Percentiles rank a stretch among this genome's conserved stretches.
Evolutionary conservation across 495 filamentous ascomycete species (phyloP).

Genomic region (Neurospora sp.): DNA sequence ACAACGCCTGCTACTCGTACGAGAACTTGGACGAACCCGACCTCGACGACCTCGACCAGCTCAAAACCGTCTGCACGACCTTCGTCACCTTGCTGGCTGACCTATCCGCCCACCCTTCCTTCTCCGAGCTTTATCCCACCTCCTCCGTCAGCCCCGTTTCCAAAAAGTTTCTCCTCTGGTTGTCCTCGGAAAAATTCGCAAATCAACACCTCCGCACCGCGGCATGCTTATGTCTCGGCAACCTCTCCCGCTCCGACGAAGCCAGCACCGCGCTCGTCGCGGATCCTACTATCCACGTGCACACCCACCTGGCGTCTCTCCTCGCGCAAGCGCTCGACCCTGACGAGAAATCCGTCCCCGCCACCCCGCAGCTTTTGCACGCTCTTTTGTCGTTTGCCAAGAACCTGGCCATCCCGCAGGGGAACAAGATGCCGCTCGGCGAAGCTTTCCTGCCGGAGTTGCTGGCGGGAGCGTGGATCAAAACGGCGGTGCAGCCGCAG

Average conservation of each 20-base stretch:
- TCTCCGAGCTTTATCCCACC: constrained; percentile 29
- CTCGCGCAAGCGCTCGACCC: constrained; percentile 26
- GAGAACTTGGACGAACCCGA: constrained; percentile 16
- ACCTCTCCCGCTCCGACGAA: constrained; percentile 62
- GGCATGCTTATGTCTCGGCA: constrained; percentile 67
- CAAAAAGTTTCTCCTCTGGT: constrained; percentile 36
- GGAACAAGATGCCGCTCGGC: constrained; percentile 52
- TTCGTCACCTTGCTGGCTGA: constrained; percentile 53
- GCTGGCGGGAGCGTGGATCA: constrained; percentile 51
- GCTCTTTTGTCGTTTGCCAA: constrained; percentile 65
- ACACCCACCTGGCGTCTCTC: constrained; percentile 44
- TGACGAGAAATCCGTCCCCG: constrained; percentile 7
- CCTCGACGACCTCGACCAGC: constrained; percentile 38
- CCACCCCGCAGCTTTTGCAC: constrained; percentile 47
- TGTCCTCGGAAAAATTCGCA: constrained; percentile 15
- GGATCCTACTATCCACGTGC: constrained; percentile 29
- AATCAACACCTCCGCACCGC: constrained; percentile 51
- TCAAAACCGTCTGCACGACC: constrained; percentile 43
- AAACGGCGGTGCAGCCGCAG: constrained; percentile 49
- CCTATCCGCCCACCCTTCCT: constrained; percentile 48
- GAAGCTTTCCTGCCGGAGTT: constrained; percentile 29
- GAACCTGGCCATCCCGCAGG: constrained; percentile 60
- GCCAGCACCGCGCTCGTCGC: constrained; percentile 47
- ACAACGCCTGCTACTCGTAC: constrained; percentile 19
- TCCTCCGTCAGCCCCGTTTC: constrained; percentile 28